Percentiles rank a stretch among this genome's conserved stretches.
phyloP scores from a whole-genome alignment of 768 basidiomycete genomes.

The Cubamyces lactineus region DNA sequence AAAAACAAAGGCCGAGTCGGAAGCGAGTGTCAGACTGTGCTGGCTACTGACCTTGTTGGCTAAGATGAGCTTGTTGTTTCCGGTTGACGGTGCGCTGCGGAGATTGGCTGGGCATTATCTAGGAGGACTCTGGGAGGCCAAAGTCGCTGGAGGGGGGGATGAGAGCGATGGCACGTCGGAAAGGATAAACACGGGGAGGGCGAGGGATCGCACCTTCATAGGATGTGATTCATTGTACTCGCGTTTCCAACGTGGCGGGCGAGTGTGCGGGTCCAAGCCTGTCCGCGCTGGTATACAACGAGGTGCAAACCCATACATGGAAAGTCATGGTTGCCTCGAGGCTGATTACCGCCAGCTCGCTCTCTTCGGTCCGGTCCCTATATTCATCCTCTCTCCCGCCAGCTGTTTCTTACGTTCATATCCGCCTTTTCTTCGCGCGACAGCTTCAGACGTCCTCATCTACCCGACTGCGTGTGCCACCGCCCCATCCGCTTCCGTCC shows the following conservation, averaged over 20 bases:
- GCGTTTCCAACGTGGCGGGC: constrained; percentile 69
- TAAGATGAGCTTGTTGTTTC: constrained; percentile 44
- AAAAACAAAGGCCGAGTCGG: constrained; percentile 16
- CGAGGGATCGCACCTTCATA: constrained; percentile 36
- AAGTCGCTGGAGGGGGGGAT: constrained; percentile 30
- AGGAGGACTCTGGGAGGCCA: constrained; percentile 27
- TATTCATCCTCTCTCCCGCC: constrained; percentile 8
- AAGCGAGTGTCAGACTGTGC: constrained; percentile 21
- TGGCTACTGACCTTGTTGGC: constrained; percentile 50
- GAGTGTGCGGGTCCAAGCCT: constrained; percentile 39
- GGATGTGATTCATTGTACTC: constrained; percentile 43
- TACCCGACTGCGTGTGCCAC: constrained; percentile 7
- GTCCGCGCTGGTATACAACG: constrained; percentile 51
- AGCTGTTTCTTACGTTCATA: constrained; percentile 24
- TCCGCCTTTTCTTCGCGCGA: constrained; percentile 12
- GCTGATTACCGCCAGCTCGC: constrained; percentile 35
- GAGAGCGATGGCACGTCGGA: constrained; percentile 34
- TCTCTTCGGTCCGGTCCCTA: constrained; percentile 24
- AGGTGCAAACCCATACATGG: constrained; percentile 61
- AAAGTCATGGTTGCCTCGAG: constrained; percentile 47
- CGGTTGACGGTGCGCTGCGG: constrained; percentile 59
- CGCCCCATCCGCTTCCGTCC: neutral
- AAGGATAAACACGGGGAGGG: constrained; percentile 36
- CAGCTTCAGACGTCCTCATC: neutral
- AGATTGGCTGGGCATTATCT: constrained; percentile 60